phyloP scores from a whole-genome alignment of 1,284 basidiomycete species.

The Tilletia horrida region DNA sequence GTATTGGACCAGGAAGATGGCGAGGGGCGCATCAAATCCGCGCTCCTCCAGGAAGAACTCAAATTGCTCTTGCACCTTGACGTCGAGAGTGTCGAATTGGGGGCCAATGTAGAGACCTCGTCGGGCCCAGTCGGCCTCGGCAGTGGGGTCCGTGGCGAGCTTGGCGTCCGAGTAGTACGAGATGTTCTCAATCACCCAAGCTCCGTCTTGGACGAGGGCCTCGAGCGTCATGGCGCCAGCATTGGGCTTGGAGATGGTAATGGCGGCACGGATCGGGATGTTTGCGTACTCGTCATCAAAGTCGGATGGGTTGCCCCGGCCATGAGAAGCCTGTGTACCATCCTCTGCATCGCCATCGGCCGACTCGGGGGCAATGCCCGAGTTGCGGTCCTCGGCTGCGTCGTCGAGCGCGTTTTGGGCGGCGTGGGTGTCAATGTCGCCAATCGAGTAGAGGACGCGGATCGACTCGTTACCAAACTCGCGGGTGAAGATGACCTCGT shows the following conservation, averaged over 20 bases:
- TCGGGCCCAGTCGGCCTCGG: slow-evolving; percentile 89
- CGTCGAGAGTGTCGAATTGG: slow-evolving; percentile 86
- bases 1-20: slow-evolving; percentile 56
- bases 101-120: slow-evolving; percentile 89
- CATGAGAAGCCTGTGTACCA: slow-evolving; percentile 29
- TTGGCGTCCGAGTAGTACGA: slow-evolving; percentile 74
- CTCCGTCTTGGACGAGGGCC: slow-evolving; percentile 63
- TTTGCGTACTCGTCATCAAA: slow-evolving; percentile 31
- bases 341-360: slow-evolving; percentile 19
- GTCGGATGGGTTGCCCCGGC: slow-evolving; percentile 56
- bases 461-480: slow-evolving; percentile 82
- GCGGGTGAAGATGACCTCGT: slow-evolving; percentile 77
- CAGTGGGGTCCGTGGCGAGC: slow-evolving; percentile 72
- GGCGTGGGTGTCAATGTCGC: slow-evolving; percentile 47
- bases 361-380: slow-evolving; percentile 48
- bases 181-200: slow-evolving; percentile 83
- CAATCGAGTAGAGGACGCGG: slow-evolving; percentile 45
- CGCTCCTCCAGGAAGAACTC: slow-evolving; percentile 78
- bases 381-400: slow-evolving; percentile 22
- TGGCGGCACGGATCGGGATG: slow-evolving; percentile 71
- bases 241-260: slow-evolving; percentile 71
- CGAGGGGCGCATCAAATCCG: slow-evolving; percentile 76
- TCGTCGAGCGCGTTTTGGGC: slow-evolving; percentile 26
- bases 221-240: slow-evolving; percentile 49
- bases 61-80: slow-evolving; percentile 79